Base-by-base conservation (phyloP, 495 filamentous ascomycete genomes). In the Penicillium crystallinum region DNA sequence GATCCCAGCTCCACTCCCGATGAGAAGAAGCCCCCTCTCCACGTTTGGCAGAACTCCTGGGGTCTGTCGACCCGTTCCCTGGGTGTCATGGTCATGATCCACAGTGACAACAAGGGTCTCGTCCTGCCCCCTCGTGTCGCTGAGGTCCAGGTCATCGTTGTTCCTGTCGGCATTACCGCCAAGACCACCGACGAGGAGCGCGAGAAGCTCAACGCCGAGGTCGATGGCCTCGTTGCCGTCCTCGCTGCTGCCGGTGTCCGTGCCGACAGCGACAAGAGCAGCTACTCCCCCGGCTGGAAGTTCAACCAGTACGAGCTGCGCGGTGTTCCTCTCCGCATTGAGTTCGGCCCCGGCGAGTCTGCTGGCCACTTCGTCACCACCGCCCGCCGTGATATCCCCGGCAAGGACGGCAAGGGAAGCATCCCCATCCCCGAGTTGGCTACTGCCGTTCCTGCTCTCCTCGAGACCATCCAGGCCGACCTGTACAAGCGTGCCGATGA, bases 1-100 rank as follows among this genome's bases (percentile, higher is more conserved):
- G 90, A 97, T 63, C 95, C 95, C 11, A 77, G 81, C 45, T 71
- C 77, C 43, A 89, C 89, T 69, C 80, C 83, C 31, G 89, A 84
- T 36, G 86, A 92, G 64, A 82, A 77, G 63, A 78, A 80, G 46
- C 70, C 77, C 46, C 81, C 86, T 52, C 69, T 96, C 49, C 66
- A 89, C 59, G 91, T 97, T 22, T 97, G 91, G 90, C 93, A 98
- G 67, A 98, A 98, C 76, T 95, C 89, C 5, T 98, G 93, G 93
- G 93, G 93, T 72, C 82, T 97, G 34, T 96, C 90, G 5, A 98
- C 92, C 41, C 87, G 93, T 65, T 84, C 89, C 23, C 91, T 98
- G 59, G 92, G 92, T 70, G 89, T 97, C 63, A 97, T 97, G 91
- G 87, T 95, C 58, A 95, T 98, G 85, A 88, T 91, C 50, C 93